phyloP scores from a whole-genome alignment of 1,139 yeast species.

The Pichia sp. region DNA sequence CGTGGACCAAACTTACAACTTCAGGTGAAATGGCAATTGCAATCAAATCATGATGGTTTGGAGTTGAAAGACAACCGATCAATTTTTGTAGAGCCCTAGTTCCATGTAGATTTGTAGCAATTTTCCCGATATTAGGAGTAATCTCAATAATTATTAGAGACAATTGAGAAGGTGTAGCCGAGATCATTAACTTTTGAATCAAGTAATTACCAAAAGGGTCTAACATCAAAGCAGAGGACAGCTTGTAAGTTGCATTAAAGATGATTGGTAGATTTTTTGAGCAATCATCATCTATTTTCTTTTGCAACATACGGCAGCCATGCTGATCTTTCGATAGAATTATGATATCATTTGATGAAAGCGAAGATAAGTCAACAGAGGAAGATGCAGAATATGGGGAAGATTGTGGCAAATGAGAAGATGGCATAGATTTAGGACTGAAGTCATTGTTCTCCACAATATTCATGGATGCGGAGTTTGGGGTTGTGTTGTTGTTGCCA shows the following conservation, averaged over 20 bases:
- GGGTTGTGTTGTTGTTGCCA: neutral
- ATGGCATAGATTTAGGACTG: neutral
- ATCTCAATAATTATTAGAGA: conserved; percentile 65
- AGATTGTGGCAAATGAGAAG: neutral
- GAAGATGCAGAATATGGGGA: neutral
- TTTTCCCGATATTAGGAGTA: conserved; percentile 59
- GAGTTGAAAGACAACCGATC: conserved; percentile 60
- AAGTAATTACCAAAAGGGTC: conserved; percentile 96
- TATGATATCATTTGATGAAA: conserved; percentile 47
- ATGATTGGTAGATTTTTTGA: conserved; percentile 38
- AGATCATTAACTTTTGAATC: conserved; percentile 80
- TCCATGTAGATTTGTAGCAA: conserved; percentile 89
- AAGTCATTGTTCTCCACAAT: neutral
- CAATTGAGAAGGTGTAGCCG: conserved; percentile 65
- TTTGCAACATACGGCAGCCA: conserved; percentile 90
- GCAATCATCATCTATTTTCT: conserved; percentile 63
- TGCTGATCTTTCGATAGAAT: conserved; percentile 88
- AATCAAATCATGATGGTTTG: conserved; percentile 64
- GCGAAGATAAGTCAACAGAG: conserved; percentile 6
- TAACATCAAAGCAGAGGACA: conserved; percentile 79
- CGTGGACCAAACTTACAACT: conserved; percentile 77
- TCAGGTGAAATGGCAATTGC: conserved; percentile 58
- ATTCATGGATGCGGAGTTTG: neutral
- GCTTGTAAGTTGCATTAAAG: conserved; percentile 68
- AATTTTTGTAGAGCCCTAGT: conserved; percentile 91